Evolutionary conservation across 1,284 basidiomycete species (phyloP).

Genomic region (Polyporus tsugae): DNA sequence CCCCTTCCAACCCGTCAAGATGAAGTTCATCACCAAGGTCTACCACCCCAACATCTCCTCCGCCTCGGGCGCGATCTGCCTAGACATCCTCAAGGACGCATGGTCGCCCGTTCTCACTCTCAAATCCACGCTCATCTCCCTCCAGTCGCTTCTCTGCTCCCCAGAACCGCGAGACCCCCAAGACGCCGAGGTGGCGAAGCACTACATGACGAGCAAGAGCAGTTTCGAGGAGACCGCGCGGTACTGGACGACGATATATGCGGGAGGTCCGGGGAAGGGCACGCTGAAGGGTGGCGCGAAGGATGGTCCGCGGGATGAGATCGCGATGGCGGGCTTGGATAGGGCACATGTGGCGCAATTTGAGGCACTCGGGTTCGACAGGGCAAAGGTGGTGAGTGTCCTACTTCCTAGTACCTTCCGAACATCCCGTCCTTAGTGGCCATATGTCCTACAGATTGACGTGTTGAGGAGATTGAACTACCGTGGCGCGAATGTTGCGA

Average conservation of each 20-base stretch:
- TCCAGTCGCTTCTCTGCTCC: conserved; percentile 95
- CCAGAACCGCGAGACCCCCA: conserved; percentile 98
- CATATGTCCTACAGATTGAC: conserved; percentile 69
- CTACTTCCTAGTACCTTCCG: neutral
- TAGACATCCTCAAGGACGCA: conserved; percentile 89
- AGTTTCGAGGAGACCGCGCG: conserved; percentile 94
- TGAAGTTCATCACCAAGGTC: conserved; percentile 97
- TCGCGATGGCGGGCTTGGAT: conserved; percentile 81
- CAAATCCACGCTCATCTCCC: conserved; percentile 95
- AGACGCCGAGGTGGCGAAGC: conserved; percentile 98
- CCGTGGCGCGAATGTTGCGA: conserved; percentile 75
- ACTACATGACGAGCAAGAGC: conserved; percentile 88
- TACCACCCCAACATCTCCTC: conserved; percentile 99
- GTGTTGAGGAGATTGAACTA: conserved; percentile 92
- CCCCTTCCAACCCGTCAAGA: conserved; percentile 97
- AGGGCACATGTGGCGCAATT: conserved; percentile 79
- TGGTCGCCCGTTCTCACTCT: conserved; percentile 96
- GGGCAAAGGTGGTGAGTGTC: conserved; percentile 76
- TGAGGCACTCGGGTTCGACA: conserved; percentile 76
- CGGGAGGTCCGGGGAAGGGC: conserved; percentile 67
- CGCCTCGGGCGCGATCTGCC: conserved; percentile 91
- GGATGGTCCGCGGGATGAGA: conserved; percentile 54
- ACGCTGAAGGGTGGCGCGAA: conserved; percentile 35
- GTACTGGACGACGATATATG: conserved; percentile 95
- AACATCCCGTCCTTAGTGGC: neutral